Conservation (phyloP, 73 alveolate species). For the Paramecium sexaurelia region DNA sequence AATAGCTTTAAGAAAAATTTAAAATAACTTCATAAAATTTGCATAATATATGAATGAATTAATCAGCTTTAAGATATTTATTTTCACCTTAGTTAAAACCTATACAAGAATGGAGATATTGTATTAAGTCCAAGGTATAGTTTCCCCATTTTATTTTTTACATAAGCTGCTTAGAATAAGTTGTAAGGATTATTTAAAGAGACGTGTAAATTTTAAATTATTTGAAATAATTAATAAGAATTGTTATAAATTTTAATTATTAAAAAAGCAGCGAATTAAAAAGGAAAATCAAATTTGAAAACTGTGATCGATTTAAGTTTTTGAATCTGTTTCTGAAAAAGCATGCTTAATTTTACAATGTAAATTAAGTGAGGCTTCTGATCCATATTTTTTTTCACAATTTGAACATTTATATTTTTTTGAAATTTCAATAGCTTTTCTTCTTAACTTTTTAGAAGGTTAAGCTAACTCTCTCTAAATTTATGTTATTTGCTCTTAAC, state of each 20-base stretch:
- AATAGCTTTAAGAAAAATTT: no score
- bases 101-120: no score
- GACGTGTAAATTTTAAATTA: conserved; percentile 86
- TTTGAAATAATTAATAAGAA: conserved; percentile 64
- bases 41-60: no score
- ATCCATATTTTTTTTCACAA: conserved; percentile 57
- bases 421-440: conserved; percentile 46
- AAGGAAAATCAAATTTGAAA: conserved; percentile 36
- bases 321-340: conserved; percentile 30
- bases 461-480: background rate
- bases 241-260: background rate
- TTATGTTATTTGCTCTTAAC: background rate
- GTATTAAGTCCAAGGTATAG: no score
- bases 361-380: conserved; percentile 60
- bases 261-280: background rate
- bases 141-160: no score
- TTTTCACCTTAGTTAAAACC: no score
- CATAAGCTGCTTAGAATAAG: conserved; percentile 91
- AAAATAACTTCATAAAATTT: no score
- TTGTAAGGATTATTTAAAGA: conserved; percentile 92
- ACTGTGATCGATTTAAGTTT: conserved; percentile 14
- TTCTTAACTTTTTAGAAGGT: conserved; percentile 16
- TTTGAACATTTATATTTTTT: conserved; percentile 33
- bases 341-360: conserved; percentile 59
- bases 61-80: no score